A percentile compares a stretch with the other conserved stretches of the same genome.
Conservation (phyloP, 257 asterid species). For the Forsythia suspensa region DNA sequence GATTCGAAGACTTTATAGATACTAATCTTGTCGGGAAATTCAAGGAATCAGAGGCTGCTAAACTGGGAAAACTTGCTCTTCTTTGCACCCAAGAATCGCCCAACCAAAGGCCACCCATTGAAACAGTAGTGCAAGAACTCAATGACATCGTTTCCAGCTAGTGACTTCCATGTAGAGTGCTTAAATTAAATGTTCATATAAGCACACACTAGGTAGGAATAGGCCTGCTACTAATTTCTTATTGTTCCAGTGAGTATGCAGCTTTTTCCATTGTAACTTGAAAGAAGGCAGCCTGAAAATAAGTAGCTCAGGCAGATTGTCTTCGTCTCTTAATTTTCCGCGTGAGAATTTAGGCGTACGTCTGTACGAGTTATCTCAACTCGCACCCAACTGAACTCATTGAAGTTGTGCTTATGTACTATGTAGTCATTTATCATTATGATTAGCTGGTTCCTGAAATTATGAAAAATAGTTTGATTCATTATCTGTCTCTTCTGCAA, state of each 20-base stretch:
- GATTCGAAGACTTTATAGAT: slow-evolving; percentile 71
- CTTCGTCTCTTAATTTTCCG: not conserved
- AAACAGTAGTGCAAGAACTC: slow-evolving; percentile 62
- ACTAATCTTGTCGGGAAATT: slow-evolving; percentile 59
- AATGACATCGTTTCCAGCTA: slow-evolving; percentile 28
- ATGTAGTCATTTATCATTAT: slow-evolving; percentile 19
- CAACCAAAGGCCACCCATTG: slow-evolving; percentile 66
- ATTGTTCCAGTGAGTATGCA: slow-evolving; percentile 19
- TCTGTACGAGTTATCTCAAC: slow-evolving; percentile 29
- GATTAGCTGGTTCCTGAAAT: slow-evolving; percentile 13
- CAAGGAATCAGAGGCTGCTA: slow-evolving; percentile 72
- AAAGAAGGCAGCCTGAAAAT: slow-evolving; percentile 9
- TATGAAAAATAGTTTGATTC: not conserved
- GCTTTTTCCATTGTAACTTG: slow-evolving; percentile 1
- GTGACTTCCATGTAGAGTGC: slow-evolving; percentile 14
- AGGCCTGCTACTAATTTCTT: slow-evolving; percentile 31
- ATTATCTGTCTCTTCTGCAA: not conserved
- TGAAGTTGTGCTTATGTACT: slow-evolving; percentile 22
- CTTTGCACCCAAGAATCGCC: slow-evolving; percentile 84
- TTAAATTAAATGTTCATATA: not conserved
- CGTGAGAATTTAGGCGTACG: slow-evolving; percentile 3
- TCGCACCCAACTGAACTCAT: slow-evolving; percentile 17
- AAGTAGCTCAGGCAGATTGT: slow-evolving; percentile 17
- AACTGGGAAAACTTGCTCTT: slow-evolving; percentile 75
- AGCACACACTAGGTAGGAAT: not conserved